Base-by-base conservation (phyloP, 2,329 filamentous ascomycete genomes). In the Phialophora verrucosa region DNA sequence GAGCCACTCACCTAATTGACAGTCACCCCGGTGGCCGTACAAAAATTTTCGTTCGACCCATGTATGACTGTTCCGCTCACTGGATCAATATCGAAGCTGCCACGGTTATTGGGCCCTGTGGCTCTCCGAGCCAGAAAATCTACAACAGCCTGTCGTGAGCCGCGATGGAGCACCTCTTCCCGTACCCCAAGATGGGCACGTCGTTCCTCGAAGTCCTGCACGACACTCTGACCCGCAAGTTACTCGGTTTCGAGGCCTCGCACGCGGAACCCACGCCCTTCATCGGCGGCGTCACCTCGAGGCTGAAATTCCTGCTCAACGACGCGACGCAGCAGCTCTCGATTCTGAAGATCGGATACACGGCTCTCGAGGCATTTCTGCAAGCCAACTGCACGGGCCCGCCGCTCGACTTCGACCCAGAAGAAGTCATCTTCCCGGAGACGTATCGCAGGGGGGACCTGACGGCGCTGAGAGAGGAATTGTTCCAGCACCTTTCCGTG, bases 311-410 rank as follows among this genome's bases (percentile, higher is more conserved):
- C 32, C 67, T 82, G 11, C 70, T 77, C 29, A 73, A 75, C 38
- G 75, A 78, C 68, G 50, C 70, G 71, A 55, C 75, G 64, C 54
- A 49, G 62, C 74, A 77, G 59, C 80, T 79, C 4, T 77, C 78
- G 57, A 67, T 83, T 7, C 69, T 87, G 62, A 80, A 86, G 53
- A 80, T 90, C 38, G 91, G 88, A 10, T 80, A 91, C 56, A 88
- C 90, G 1, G 86, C 90, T 1, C 83, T 97, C 11, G 85, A 92
- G 74, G 87, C 89, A 11, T 97, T 97, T 75, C 78, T 97, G 17
- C 93, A 97, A 76, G 88, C 88, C 0, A 97, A 92, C 75, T 91
- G 96, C 62, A 97, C 93, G 3, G 93, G 93, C 0, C 93, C 93
- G 0, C 89, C 92, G 0, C 81, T 96, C n/a, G 79, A 82, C 0